phyloP scores from a whole-genome alignment of 1,284 basidiomycete species.

The Irpex sp. region DNA sequence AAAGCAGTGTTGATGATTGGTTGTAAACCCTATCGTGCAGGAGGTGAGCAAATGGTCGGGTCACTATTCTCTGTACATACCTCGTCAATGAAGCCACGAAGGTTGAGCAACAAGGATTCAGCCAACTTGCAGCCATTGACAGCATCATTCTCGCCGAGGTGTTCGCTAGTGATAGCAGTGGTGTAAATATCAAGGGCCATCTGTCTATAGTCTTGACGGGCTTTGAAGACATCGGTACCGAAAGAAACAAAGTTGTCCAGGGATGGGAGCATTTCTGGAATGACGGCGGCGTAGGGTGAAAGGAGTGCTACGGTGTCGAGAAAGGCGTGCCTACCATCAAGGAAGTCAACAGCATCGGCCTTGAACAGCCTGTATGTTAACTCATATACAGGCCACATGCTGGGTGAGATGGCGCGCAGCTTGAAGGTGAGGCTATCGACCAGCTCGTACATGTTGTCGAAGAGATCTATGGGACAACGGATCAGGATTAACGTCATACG shows the following conservation, averaged over 20 bases:
- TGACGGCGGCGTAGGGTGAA: neutral
- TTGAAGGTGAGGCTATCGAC: conserved; percentile 87
- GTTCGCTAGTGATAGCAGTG: conserved; percentile 67
- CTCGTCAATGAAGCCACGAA: conserved; percentile 76
- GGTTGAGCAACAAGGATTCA: conserved; percentile 78
- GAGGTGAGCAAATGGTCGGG: neutral
- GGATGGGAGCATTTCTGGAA: conserved; percentile 81
- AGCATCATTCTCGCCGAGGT: conserved; percentile 80
- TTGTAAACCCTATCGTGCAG: conserved; percentile 37
- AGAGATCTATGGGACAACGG: conserved; percentile 54
- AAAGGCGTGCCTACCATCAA: conserved; percentile 55
- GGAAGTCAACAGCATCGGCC: conserved; percentile 79
- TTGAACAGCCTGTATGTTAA: conserved; percentile 86
- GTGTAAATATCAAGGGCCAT: conserved; percentile 86
- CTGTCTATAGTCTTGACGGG: conserved; percentile 71
- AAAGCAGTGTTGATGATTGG: conserved; percentile 62
- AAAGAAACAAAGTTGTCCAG: conserved; percentile 90
- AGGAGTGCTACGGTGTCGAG: neutral
- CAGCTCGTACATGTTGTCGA: conserved; percentile 87
- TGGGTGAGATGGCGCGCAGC: conserved; percentile 70
- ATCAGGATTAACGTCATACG: too few species aligned
- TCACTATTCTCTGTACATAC: conserved; percentile 36
- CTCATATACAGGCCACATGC: conserved; percentile 88
- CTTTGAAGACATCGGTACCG: conserved; percentile 74
- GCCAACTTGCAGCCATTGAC: conserved; percentile 85